A percentile compares a stretch with the other conserved stretches of the same genome.
Evolutionary conservation across 2,329 filamentous ascomycete species (phyloP).

Genomic region (Apiospora aurea): DNA sequence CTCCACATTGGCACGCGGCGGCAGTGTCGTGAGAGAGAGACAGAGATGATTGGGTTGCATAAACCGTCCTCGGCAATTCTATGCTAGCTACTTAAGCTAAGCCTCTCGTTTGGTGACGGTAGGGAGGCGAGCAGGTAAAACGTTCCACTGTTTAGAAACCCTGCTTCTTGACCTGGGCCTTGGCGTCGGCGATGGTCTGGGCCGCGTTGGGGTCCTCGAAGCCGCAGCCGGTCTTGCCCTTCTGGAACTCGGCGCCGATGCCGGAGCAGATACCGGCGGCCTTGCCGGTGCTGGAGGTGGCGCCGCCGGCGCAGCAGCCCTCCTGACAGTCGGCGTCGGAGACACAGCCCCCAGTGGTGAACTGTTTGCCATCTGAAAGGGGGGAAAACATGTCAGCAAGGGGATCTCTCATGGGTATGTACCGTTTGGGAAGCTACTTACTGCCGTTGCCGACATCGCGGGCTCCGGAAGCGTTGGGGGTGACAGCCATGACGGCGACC

Average conservation of each 20-base stretch:
- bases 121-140: neutral
- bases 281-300: conserved; percentile 35
- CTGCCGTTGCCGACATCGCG: conserved; percentile 43
- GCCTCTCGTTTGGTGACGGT: neutral
- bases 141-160: conserved; percentile 40
- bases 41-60: neutral
- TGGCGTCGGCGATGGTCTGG: conserved; percentile 39
- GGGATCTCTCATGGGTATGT: neutral
- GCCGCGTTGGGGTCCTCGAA: conserved; percentile 45
- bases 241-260: conserved; percentile 44
- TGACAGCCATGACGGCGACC: conserved; percentile 40
- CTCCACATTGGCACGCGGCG: neutral
- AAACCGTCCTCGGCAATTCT: conserved; percentile 9
- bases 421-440: conserved; percentile 30
- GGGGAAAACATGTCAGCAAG: neutral
- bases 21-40: too few relatives aligned
- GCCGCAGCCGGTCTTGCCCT: conserved; percentile 47
- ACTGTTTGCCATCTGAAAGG: conserved; percentile 37
- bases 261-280: conserved; percentile 45
- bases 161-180: conserved; percentile 44
- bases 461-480: conserved; percentile 44
- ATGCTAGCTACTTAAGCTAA: conserved; percentile 9
- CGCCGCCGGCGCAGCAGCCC: conserved; percentile 43
- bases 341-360: conserved; percentile 48
- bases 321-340: conserved; percentile 44